phyloP scores from a whole-genome alignment of 2,329 filamentous ascomycete genomes.

The Dactylellina cionopaga region DNA sequence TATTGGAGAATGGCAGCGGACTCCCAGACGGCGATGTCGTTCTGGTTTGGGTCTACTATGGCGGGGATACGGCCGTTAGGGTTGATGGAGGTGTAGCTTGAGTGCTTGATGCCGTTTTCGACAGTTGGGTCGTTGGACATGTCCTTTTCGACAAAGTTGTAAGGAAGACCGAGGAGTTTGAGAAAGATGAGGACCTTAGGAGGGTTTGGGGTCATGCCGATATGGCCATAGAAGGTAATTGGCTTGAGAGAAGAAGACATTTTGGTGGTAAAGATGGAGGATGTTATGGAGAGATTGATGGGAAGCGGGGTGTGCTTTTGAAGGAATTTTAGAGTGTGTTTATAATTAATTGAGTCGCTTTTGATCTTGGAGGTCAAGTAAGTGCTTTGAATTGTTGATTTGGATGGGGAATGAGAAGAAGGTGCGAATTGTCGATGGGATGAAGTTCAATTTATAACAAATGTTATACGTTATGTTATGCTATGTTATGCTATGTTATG shows the following conservation, averaged over 20 bases:
- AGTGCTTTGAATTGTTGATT: not conserved
- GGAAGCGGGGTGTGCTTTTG: not conserved
- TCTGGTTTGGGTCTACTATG: constrained; percentile 64
- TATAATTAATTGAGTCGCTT: too few species aligned
- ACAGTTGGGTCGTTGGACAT: constrained; percentile 29
- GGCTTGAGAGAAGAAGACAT: constrained; percentile 51
- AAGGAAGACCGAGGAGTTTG: constrained; percentile 54
- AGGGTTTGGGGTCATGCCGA: constrained; percentile 54
- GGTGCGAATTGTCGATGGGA: not conserved
- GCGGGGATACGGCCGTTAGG: constrained; percentile 60
- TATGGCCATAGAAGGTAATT: constrained; percentile 54
- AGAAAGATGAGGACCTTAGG: constrained; percentile 56
- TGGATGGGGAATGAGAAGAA: not conserved
- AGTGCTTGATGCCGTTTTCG: constrained; percentile 58
- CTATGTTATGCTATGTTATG: too few species aligned
- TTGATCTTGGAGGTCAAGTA: too few species aligned
- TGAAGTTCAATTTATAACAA: constrained; percentile 14
- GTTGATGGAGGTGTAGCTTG: constrained; percentile 58
- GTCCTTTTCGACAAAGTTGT: constrained; percentile 33
- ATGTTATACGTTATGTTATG: too few species aligned
- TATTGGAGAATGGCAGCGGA: constrained; percentile 66
- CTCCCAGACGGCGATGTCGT: constrained; percentile 65
- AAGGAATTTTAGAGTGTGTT: not conserved
- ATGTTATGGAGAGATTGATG: not conserved
- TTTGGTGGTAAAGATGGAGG: not conserved